Evolutionary conservation across 1,139 yeast species (phyloP).

Genomic region (Suhomyces wounanorum): DNA sequence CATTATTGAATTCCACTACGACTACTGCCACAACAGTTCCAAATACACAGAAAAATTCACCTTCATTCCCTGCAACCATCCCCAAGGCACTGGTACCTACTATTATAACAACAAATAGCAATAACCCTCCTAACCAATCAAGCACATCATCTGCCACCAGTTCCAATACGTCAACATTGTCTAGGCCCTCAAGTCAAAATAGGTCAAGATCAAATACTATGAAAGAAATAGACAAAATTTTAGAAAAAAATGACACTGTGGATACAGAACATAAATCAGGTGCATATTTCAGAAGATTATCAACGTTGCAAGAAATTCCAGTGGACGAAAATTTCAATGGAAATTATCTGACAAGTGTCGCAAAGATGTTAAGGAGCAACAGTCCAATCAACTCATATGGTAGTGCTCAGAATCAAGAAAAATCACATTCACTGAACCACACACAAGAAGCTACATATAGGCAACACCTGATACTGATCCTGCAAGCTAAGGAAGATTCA

Average conservation of each 20-base stretch:
- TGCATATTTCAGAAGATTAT: constrained; percentile 70
- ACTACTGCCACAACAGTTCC: constrained; percentile 22
- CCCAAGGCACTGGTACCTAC: constrained; percentile 4
- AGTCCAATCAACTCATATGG: not conserved
- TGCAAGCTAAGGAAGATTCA: constrained; percentile 10
- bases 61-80: constrained; percentile 11
- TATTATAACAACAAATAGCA: constrained; percentile 4
- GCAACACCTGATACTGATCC: constrained; percentile 12
- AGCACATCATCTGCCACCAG: constrained; percentile 7
- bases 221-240: constrained; percentile 41
- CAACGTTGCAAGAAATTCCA: constrained; percentile 67
- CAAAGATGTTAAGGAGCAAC: not conserved
- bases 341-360: not conserved
- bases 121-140: not conserved
- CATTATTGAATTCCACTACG: constrained; percentile 12
- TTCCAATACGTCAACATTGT: constrained; percentile 10
- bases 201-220: constrained; percentile 44
- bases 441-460: constrained; percentile 6
- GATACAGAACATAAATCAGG: constrained; percentile 55
- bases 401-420: not conserved
- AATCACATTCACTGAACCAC: not conserved
- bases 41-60: constrained; percentile 20
- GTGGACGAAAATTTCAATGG: constrained; percentile 26
- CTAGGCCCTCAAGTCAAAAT: constrained; percentile 11
- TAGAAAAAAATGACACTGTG: constrained; percentile 43